Evolutionary conservation across 2,329 filamentous ascomycete genomes (phyloP).

Genomic region (Leptodontidium sp.): DNA sequence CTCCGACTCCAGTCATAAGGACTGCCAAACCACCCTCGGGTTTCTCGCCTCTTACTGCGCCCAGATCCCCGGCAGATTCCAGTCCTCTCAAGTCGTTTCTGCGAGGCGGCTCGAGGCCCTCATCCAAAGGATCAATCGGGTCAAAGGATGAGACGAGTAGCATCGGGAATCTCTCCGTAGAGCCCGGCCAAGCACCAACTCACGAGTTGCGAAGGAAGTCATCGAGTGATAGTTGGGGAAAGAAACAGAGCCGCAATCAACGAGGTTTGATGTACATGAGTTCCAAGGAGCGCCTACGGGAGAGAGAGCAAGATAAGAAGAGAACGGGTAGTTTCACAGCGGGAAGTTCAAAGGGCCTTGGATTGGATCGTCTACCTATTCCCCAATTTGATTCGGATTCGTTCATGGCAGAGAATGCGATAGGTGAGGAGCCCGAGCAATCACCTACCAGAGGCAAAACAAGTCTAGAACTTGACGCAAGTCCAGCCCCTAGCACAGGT

Average conservation of each 20-base stretch:
- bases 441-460: constrained; percentile 36
- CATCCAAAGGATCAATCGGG: constrained; percentile 63
- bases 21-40: constrained; percentile 85
- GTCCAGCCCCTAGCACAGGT: constrained; percentile 28
- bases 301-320: constrained; percentile 69
- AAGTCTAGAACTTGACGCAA: constrained; percentile 25
- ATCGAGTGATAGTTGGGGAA: constrained; percentile 70
- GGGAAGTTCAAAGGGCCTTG: constrained; percentile 51
- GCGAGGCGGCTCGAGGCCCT: constrained; percentile 62
- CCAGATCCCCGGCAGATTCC: constrained; percentile 56
- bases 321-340: constrained; percentile 55
- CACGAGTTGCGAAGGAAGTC: constrained; percentile 60
- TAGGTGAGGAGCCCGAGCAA: constrained; percentile 58
- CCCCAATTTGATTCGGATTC: constrained; percentile 43
- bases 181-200: constrained; percentile 58
- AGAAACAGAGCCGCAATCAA: constrained; percentile 60
- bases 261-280: constrained; percentile 77
- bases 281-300: constrained; percentile 72
- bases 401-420: constrained; percentile 47
- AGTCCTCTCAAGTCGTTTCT: constrained; percentile 67
- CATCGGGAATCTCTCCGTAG: constrained; percentile 70
- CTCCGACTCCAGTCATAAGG: constrained; percentile 75
- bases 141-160: constrained; percentile 66
- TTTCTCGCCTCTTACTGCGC: constrained; percentile 74
- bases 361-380: constrained; percentile 39